These are phyloP conservation scores for Lycium ferocissimum DNA, from an alignment of 257 asterid genomes.

Conservation along the genomic window DNA sequence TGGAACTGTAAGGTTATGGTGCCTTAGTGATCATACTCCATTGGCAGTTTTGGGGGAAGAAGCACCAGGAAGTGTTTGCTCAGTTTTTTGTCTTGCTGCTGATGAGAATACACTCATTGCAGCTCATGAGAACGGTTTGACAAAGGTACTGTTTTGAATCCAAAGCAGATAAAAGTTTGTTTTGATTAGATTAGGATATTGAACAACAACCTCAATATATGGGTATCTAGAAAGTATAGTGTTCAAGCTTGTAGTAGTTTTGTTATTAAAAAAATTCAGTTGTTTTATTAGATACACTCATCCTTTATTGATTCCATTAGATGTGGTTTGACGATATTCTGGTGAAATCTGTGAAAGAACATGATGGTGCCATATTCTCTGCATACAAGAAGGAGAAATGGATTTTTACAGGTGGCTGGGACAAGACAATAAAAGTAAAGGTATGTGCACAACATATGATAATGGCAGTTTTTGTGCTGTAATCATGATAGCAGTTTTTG, in stretches of 20 bases:
- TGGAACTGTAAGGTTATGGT: conserved; percentile 90
- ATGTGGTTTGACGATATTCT: conserved; percentile 69
- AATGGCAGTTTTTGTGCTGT: background rate
- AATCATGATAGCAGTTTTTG: background rate
- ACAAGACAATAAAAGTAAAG: conserved; percentile 67
- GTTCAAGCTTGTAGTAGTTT: background rate
- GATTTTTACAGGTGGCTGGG: conserved; percentile 90
- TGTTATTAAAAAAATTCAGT: background rate
- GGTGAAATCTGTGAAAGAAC: conserved; percentile 59
- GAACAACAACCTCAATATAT: background rate
- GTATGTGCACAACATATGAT: conserved; percentile 40
- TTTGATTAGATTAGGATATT: conserved; percentile 12
- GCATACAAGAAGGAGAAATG: conserved; percentile 63
- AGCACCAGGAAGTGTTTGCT: conserved; percentile 47
- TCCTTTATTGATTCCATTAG: conserved; percentile 41
- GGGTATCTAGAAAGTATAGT: background rate
- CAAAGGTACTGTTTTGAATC: conserved; percentile 48
- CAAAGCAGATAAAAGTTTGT: background rate
- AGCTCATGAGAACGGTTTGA: conserved; percentile 72
- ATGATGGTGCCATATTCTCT: conserved; percentile 69
- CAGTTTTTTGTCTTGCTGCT: conserved; percentile 71
- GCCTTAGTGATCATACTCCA: conserved; percentile 79
- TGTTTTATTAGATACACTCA: background rate
- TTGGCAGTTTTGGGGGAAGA: conserved; percentile 76
- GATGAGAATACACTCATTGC: conserved; percentile 59